These are phyloP conservation scores for Aspergillus panamensis DNA, from an alignment of 495 filamentous ascomycete species.

Conservation along the genomic window DNA sequence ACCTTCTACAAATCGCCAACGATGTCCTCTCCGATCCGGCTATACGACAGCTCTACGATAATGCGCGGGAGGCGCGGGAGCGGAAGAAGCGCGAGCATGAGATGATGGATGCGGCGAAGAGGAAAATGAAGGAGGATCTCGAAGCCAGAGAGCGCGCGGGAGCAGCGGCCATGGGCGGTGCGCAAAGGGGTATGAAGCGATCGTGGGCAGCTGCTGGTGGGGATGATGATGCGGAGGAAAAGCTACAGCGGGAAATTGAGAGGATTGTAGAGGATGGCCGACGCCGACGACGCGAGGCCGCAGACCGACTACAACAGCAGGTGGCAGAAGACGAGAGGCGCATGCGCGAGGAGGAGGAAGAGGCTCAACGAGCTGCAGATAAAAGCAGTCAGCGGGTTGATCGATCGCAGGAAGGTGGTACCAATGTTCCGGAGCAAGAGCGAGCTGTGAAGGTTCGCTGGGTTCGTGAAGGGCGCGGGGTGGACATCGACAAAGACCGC, in stretches of 20 bases:
- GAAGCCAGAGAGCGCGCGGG: constrained; percentile 57
- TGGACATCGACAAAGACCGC: constrained; percentile 42
- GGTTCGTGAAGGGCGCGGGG: constrained; percentile 45
- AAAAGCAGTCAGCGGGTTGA: constrained; percentile 38
- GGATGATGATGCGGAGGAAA: constrained; percentile 55
- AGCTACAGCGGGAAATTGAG: constrained; percentile 56
- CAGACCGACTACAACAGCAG: constrained; percentile 47
- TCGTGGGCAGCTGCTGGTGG: constrained; percentile 35
- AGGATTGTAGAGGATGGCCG: constrained; percentile 62
- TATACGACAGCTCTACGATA: constrained; percentile 64
- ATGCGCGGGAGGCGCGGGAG: constrained; percentile 58
- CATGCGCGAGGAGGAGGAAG: constrained; percentile 36
- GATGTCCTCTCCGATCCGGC: constrained; percentile 65
- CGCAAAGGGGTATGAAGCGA: constrained; percentile 43
- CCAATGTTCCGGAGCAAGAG: constrained; percentile 53
- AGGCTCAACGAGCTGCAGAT: constrained; percentile 31
- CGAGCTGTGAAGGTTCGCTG: constrained; percentile 59
- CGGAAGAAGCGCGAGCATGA: constrained; percentile 62
- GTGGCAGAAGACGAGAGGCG: constrained; percentile 48
- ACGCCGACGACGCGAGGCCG: constrained; percentile 47
- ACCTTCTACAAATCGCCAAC: constrained; percentile 67
- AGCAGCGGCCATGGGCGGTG: constrained; percentile 22
- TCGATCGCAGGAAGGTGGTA: constrained; percentile 34
- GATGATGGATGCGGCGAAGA: constrained; percentile 60
- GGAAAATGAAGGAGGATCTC: constrained; percentile 73